Evolutionary conservation across 2,329 filamentous ascomycete genomes (phyloP).

Genomic region (Cryphonectria naterciae): DNA sequence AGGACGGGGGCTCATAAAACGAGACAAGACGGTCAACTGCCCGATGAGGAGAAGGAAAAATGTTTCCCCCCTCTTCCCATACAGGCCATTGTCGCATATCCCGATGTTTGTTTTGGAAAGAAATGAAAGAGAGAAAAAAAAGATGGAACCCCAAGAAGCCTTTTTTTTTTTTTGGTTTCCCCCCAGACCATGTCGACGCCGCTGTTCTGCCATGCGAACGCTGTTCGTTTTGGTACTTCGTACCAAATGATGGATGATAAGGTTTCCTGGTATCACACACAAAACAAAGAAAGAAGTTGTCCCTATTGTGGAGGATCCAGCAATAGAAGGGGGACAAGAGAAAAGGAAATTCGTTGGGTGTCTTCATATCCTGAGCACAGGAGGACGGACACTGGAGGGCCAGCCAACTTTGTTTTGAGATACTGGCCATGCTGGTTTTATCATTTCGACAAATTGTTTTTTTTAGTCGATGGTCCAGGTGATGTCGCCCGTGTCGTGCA

Average conservation of each 20-base stretch:
- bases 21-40: background rate
- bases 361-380: background rate
- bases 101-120: background rate
- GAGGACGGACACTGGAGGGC: slow-evolving; percentile 8
- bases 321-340: background rate
- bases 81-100: background rate
- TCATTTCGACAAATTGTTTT: background rate
- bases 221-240: slow-evolving; percentile 13
- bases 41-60: background rate
- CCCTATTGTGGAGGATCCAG: background rate
- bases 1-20: slow-evolving; percentile 24
- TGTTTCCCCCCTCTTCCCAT: background rate
- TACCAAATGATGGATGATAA: slow-evolving; percentile 4
- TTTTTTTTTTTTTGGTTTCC: background rate
- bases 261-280: slow-evolving; percentile 2
- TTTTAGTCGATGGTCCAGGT: slow-evolving; percentile 11
- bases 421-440: background rate
- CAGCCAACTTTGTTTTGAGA: background rate
- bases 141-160: background rate
- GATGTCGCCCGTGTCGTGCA: slow-evolving; percentile 33
- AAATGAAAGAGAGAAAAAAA: background rate
- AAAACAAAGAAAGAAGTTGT: background rate
- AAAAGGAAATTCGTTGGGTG: slow-evolving; percentile 28
- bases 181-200: slow-evolving; percentile 5
- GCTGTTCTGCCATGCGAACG: slow-evolving; percentile 6